These are phyloP conservation scores for Suillus occidentalis DNA, from an alignment of 768 basidiomycete species.

Conservation along the genomic window DNA sequence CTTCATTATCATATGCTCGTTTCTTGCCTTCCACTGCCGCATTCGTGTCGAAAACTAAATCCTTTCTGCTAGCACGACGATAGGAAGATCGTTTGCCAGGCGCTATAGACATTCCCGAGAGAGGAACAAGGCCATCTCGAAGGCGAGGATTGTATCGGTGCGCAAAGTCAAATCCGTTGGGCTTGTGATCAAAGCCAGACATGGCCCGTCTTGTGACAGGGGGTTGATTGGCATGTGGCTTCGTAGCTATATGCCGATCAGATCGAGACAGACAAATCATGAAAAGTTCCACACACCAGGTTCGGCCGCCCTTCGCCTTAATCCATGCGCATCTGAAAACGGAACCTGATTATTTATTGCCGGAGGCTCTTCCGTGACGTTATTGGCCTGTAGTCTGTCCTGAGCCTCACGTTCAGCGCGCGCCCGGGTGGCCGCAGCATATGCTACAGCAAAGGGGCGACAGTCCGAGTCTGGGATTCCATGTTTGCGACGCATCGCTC, in stretches of 20 bases:
- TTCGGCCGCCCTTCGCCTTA: constrained; percentile 46
- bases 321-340: constrained; percentile 37
- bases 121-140: constrained; percentile 12
- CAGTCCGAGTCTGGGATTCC: constrained; percentile 84
- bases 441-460: constrained; percentile 86
- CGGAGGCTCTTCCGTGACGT: constrained; percentile 24
- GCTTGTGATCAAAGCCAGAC: constrained; percentile 18
- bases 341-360: constrained; percentile 28
- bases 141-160: constrained; percentile 39
- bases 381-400: constrained; percentile 35
- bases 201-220: constrained; percentile 14
- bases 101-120: constrained; percentile 10
- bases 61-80: constrained; percentile 34
- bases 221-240: constrained; percentile 20
- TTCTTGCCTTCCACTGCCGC: constrained; percentile 36
- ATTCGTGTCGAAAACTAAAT: constrained; percentile 23
- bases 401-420: constrained; percentile 53
- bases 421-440: constrained; percentile 63
- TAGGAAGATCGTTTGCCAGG: constrained; percentile 21
- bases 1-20: constrained; percentile 46
- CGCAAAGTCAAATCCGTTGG: constrained; percentile 26
- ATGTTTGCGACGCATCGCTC: constrained; percentile 71
- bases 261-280: constrained; percentile 21
- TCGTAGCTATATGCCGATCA: constrained; percentile 27
- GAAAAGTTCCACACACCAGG: constrained; percentile 39